phyloP scores from a whole-genome alignment of 768 basidiomycete species.

The Gymnopilus dilepis region DNA sequence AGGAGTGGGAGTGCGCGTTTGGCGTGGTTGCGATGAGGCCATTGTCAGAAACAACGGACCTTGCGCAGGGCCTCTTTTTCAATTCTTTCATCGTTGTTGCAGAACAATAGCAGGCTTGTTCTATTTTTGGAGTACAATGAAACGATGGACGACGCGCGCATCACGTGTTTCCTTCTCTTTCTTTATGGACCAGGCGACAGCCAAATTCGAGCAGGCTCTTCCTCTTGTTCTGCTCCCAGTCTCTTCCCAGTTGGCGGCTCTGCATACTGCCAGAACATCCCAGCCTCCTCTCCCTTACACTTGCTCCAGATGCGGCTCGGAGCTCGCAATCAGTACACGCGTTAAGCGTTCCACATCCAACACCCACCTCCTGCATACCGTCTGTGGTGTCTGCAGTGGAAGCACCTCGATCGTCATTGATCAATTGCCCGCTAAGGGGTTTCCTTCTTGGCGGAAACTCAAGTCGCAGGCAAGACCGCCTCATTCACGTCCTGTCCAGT shows the following conservation, averaged over 20 bases:
- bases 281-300: constrained; percentile 27
- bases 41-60: constrained; percentile 20
- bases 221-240: constrained; percentile 53
- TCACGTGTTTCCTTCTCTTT: constrained; percentile 19
- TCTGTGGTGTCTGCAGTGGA: constrained; percentile 36
- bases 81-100: not conserved
- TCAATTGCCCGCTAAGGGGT: constrained; percentile 20
- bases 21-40: constrained; percentile 35
- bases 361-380: constrained; percentile 21
- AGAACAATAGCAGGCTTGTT: constrained; percentile 20
- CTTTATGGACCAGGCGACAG: constrained; percentile 38
- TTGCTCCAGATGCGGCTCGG: constrained; percentile 61
- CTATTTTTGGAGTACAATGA: constrained; percentile 22
- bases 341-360: constrained; percentile 35
- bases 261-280: constrained; percentile 54
- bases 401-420: constrained; percentile 25
- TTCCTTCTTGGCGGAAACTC: constrained; percentile 22
- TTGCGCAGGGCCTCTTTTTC: not conserved
- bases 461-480: not conserved
- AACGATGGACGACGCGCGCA: constrained; percentile 19
- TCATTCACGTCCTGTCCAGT: not conserved
- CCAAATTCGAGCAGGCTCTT: constrained; percentile 52
- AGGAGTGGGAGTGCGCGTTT: constrained; percentile 28
- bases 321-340: constrained; percentile 44
- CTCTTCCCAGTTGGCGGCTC: constrained; percentile 65